Evolutionary conservation across 129 eudicot species (phyloP), one percentile per base, ranked within the genome.

Genomic region (Daucus carota): DNA sequence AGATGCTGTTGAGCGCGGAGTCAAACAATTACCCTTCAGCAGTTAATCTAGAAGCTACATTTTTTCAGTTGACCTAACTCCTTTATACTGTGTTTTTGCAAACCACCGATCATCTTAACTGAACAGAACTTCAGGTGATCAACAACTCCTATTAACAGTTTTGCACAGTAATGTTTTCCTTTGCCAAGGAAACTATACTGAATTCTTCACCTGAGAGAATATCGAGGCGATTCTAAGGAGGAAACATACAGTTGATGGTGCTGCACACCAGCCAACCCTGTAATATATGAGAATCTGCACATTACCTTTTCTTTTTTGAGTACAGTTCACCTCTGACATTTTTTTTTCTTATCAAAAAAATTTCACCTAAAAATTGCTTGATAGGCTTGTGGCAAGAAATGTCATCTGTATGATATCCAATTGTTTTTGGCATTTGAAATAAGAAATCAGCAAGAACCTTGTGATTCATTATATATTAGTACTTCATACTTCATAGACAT

Each of bases 1-100:
- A 83, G 87, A 87, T 42, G 89, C 92, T 11, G 85, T 95, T 26
- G 96, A 95, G 67, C 84, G 81, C 26, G 98, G 97, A 80, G 83
- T 79, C 36, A 80, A 86, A 40, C 73, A 78, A 57, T 77, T 84
- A 46, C 92, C 92, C 60, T 93, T 80, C 81, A 69, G 73, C 76
- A 70, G 84, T 47, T 84, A 82, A 57, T 75, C 62, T 81, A 82
- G 74, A 74, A 79, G 71, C 81, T 79, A 65, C 81, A 75, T 77
- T 75, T 72, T 80, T 29, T 3, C 70, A 32, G 79, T 47, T 79
- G 31, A 73, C 78, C 80, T 80, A 75, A 84, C 86, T 70, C 71
- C 71, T 44, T 73, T 73, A 38, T 9, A 22, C 36, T 33, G 76
- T 36, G 72, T 29, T 71, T 60, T 79, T 15, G 8, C 41, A 31